Conservation (phyloP, 257 asterid species). For the Lycium ferocissimum region DNA sequence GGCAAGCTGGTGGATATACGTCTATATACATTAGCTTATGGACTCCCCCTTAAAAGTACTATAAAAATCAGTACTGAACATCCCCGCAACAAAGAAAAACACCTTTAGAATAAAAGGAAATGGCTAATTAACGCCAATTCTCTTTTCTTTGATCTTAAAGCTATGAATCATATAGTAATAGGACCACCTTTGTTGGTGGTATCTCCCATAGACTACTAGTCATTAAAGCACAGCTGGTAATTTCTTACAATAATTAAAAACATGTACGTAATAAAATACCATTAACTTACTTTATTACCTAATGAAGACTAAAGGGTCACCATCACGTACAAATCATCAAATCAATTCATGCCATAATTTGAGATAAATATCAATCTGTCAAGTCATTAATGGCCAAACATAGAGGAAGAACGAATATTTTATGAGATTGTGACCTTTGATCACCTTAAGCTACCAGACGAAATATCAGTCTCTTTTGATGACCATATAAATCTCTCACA, state of each 20-base stretch:
- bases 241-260: background rate
- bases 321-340: background rate
- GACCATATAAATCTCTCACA: background rate
- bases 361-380: background rate
- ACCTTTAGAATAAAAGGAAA: too few relatives aligned
- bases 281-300: background rate
- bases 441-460: background rate
- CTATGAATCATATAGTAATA: background rate
- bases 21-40: too few relatives aligned
- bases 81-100: too few relatives aligned
- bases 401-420: conserved; percentile 10
- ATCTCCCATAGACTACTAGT: background rate
- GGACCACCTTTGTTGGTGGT: conserved; percentile 12
- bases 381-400: background rate
- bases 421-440: background rate
- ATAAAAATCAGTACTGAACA: too few relatives aligned
- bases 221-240: background rate
- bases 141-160: background rate
- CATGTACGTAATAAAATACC: background rate
- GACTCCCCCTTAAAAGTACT: too few relatives aligned
- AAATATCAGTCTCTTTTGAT: conserved; percentile 21
- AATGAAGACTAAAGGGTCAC: background rate
- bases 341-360: conserved; percentile 6
- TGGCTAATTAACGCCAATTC: background rate
- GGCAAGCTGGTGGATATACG: too few relatives aligned